phyloP scores from a whole-genome alignment of 2,329 filamentous ascomycete species.

The Neocucurbitaria cava region DNA sequence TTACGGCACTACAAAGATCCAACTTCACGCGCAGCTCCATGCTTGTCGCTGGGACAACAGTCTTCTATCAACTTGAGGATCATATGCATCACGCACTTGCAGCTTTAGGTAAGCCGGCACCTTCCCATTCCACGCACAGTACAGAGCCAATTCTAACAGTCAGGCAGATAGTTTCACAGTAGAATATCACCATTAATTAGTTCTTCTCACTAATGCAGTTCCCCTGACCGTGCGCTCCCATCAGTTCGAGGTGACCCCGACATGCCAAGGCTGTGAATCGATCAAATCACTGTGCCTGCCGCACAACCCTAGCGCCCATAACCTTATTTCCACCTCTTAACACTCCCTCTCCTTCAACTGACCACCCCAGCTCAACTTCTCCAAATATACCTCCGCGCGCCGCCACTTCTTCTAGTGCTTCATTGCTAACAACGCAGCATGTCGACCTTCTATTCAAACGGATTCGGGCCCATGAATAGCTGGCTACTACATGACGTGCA shows the following conservation, averaged over 20 bases:
- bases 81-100: not conserved
- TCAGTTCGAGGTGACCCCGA: not conserved
- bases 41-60: not conserved
- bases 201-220: not conserved
- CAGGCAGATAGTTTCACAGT: constrained; percentile 4
- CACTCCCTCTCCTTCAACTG: constrained; percentile 2
- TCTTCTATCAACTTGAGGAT: not conserved
- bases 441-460: not conserved
- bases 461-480: not conserved
- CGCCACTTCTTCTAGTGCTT: not conserved
- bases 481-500: not conserved
- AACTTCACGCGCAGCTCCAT: not conserved
- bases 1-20: not conserved
- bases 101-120: constrained; percentile 1
- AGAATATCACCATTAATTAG: not conserved
- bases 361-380: constrained; percentile 2
- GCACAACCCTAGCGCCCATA: constrained; percentile 14
- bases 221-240: not conserved
- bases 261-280: constrained; percentile 15
- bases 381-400: not conserved
- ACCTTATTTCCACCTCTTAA: constrained; percentile 24
- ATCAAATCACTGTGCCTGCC: constrained; percentile 6
- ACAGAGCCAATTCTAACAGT: constrained; percentile 1
- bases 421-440: not conserved
- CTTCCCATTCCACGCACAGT: not conserved